phyloP scores from a whole-genome alignment of 306 rosid genomes.

The Glycine soja region DNA sequence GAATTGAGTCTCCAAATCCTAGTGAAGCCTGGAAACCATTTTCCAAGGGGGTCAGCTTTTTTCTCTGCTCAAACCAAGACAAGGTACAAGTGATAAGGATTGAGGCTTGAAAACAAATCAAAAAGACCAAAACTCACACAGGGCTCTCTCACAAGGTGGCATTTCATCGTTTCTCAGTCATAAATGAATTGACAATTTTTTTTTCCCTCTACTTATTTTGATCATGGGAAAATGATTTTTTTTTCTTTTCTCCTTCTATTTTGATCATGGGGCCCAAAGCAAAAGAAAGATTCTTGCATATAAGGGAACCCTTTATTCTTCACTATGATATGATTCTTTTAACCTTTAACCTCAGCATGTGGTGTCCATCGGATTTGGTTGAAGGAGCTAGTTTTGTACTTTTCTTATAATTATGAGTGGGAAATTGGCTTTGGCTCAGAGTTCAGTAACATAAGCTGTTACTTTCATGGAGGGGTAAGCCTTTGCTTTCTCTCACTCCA shows the following conservation, averaged over 20 bases:
- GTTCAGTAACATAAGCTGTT: constrained; percentile 53
- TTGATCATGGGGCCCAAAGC: constrained; percentile 36
- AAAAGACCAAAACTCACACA: constrained; percentile 41
- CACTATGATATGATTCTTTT: constrained; percentile 39
- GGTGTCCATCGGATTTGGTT: constrained; percentile 49
- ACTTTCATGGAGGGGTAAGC: constrained; percentile 58
- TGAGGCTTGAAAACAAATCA: constrained; percentile 32
- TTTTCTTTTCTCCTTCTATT: constrained; percentile 28
- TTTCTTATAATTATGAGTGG: constrained; percentile 20
- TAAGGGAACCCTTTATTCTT: constrained; percentile 60
- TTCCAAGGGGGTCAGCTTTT: constrained; percentile 49
- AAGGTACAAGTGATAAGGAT: constrained; percentile 36
- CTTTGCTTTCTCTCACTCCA: constrained; percentile 52
- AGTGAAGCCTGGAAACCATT: constrained; percentile 42
- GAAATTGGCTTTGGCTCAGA: constrained; percentile 32
- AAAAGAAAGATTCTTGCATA: constrained; percentile 67
- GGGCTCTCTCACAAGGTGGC: constrained; percentile 50
- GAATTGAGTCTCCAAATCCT: constrained; percentile 37
- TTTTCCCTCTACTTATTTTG: constrained; percentile 32
- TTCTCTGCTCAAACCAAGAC: constrained; percentile 40
- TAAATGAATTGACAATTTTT: constrained; percentile 16
- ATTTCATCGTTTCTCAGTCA: constrained; percentile 29
- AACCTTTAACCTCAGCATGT: constrained; percentile 41
- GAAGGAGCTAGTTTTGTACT: constrained; percentile 45
- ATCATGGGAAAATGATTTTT: neutral